Evolutionary conservation across 2,329 filamentous ascomycete genomes (phyloP).

Genomic region (Neopestalotiopsis sp.): DNA sequence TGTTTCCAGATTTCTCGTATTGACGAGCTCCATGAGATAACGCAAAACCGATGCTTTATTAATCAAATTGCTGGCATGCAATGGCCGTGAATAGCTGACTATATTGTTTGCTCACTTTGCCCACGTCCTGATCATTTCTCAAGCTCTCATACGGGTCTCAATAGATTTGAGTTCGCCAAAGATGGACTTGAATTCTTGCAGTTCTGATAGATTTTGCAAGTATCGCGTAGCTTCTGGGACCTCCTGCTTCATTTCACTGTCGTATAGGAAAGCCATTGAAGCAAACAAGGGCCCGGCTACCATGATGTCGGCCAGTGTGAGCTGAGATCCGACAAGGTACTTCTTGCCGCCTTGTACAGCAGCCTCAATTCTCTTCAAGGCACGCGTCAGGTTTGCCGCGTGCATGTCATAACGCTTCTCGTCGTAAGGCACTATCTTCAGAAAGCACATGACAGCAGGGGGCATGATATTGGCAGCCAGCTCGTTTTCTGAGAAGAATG

Average conservation of each 20-base stretch:
- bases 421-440: constrained; percentile 35
- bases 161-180: constrained; percentile 38
- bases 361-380: constrained; percentile 35
- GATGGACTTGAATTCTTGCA: constrained; percentile 38
- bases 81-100: too few relatives aligned
- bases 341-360: constrained; percentile 38
- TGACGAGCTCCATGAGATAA: too few relatives aligned
- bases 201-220: constrained; percentile 33
- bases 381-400: constrained; percentile 30
- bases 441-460: constrained; percentile 31
- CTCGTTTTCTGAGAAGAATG: constrained; percentile 45
- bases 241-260: constrained; percentile 40
- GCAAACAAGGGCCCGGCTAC: constrained; percentile 34
- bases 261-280: constrained; percentile 33
- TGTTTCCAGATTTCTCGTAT: too few relatives aligned
- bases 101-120: not conserved
- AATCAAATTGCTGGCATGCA: too few relatives aligned
- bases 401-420: constrained; percentile 28
- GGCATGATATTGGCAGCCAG: constrained; percentile 29
- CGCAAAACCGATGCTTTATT: too few relatives aligned
- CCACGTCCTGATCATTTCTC: not conserved
- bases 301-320: constrained; percentile 45
- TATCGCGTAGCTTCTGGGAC: constrained; percentile 38
- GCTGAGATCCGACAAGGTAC: constrained; percentile 41
- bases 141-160: constrained; percentile 30